Base-by-base conservation (phyloP, 2,329 filamentous ascomycete species). In the Penicillium sp. region DNA sequence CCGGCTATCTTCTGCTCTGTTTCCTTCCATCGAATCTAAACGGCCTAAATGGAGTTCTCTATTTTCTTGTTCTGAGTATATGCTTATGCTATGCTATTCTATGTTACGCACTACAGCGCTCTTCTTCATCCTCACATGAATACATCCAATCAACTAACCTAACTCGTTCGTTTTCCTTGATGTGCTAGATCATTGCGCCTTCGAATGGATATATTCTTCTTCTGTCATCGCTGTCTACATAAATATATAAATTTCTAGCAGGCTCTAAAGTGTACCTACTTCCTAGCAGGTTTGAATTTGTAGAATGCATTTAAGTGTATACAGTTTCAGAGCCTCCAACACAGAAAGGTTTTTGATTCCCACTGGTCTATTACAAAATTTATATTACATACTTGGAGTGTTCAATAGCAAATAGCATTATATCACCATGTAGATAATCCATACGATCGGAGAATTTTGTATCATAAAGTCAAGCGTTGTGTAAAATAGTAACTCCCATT, bases 401-500 rank as follows among this genome's bases (percentile, higher is more conserved):
- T 41, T 38, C 26, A 38, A 15, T 15, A 15, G 11, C 5, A 15
- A 11, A 13, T 41, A 15, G 9, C 13, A 41, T 41, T 41, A 15
- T 41, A 13, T 41, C 13, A 11, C 35, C 5, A 5, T 26, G 26
- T 26, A 9, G 13, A 5, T 15, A 15, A 41, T 41, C 15, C 35
- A 41, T 41, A 41, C 35, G 5, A 38, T 3, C 31, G 15, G 35
- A 41, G 13, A 41, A 15, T 13, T 41, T 41, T 5, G 11, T 41
- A 41, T 15, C 8, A 11, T 9, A 38, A 21, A 21, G 31, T 38
- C 31, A 38, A 38, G 15, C 5, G 9, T 31, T 26, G 19, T 26
- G 8, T 48, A 7, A 48, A 48, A 46, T 46, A 46, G 44, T 50
- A 63, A 60, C 54, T 58, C 60, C 60, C 44, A 21, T 58, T 61